Conservation (phyloP, 345 rosid genomes). For the Crucihimalaya himalaica region DNA sequence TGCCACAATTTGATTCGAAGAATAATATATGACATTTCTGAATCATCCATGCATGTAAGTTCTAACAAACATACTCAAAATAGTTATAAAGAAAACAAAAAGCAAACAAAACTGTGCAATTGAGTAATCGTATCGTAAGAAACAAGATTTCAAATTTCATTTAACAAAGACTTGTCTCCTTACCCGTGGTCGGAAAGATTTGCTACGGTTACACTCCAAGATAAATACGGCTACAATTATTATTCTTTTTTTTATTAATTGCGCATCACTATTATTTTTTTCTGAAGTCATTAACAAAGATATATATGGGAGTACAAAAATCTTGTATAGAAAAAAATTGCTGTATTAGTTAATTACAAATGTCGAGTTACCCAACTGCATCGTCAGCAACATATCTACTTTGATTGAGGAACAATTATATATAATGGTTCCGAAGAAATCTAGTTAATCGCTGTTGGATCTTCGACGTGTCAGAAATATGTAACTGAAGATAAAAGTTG, state of each 20-base stretch:
- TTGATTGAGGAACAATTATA: slow-evolving; percentile 6
- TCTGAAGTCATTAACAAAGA: neutral
- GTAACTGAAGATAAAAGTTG: neutral
- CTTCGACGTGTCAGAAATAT: slow-evolving; percentile 18
- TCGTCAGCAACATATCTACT: slow-evolving; percentile 5
- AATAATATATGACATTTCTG: neutral
- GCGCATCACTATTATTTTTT: too few species aligned
- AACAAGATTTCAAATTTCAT: neutral
- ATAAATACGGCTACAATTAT: neutral
- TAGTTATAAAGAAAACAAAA: neutral
- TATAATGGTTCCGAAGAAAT: slow-evolving; percentile 12
- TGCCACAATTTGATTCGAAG: neutral
- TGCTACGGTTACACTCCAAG: neutral
- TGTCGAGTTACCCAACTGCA: slow-evolving; percentile 15
- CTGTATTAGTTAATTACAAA: neutral
- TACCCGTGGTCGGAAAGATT: neutral
- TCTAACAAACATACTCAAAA: neutral
- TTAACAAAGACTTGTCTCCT: slow-evolving; percentile 1
- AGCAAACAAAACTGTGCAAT: neutral
- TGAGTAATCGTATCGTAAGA: neutral
- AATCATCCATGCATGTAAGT: neutral
- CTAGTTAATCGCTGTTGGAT: slow-evolving; percentile 16
- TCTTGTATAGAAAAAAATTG: neutral
- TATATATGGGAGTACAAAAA: neutral
- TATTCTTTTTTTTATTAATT: neutral